Base-by-base conservation (phyloP, 208 protist genomes). In the Trypanosoma avium region DNA sequence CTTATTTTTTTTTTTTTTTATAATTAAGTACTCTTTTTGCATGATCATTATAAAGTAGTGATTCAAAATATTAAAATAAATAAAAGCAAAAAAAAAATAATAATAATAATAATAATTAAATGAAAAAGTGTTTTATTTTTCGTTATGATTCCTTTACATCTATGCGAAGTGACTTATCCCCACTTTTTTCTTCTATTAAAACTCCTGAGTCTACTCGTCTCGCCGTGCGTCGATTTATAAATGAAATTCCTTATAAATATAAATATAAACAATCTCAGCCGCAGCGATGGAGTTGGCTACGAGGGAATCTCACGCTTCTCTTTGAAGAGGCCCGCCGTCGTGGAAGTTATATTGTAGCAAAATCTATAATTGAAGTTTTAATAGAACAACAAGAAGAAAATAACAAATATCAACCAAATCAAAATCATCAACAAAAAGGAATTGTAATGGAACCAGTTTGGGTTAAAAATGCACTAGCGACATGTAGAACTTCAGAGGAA, bases 391-490 rank as follows among this genome's bases (percentile, higher is more conserved):
- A 53, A 10, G 53, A 71, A 4, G n/a, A 57, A n/a, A n/a, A n/a
- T n/a, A n/a, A n/a, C n/a, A n/a, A n/a, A n/a, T n/a, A n/a, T n/a
- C n/a, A n/a, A n/a, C n/a, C n/a, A n/a, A n/a, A n/a, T n/a, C n/a
- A n/a, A n/a, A n/a, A n/a, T n/a, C n/a, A n/a, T n/a, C 67, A 83
- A 27, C 32, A 53, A 10, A 52, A 71, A 4, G n/a, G 47, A 40
- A 42, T 77, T 45, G 48, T 61, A 40, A 26, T 88, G 21, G 85
- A 92, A 15, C 65, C 79, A 10, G 45, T 61, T 7, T 95, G 88
- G 84, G 60, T 86, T 2, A 88, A 81, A 58, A 85, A 89, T 53
- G 88, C 84, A 3, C 48, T 90, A 32, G 76, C 75, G 1, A 59
- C 83, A 12, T 92, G 85, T 60, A 48, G 42, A 21, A 81, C 36